These are phyloP conservation scores for Wilcoxina mikolae DNA, from an alignment of 495 filamentous ascomycete species.

Conservation along the genomic window DNA sequence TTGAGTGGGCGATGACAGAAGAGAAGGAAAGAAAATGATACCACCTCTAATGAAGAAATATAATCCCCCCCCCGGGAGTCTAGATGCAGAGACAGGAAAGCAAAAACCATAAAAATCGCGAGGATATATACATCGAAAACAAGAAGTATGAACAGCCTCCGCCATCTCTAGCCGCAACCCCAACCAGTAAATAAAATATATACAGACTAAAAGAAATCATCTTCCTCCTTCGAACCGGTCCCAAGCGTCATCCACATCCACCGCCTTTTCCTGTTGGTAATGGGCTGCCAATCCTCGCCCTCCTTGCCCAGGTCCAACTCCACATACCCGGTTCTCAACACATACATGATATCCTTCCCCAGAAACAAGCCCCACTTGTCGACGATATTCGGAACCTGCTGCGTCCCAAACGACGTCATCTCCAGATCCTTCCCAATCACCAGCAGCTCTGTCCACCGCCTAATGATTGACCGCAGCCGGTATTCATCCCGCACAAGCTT, in stretches of 20 bases:
- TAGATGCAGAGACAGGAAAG: no score
- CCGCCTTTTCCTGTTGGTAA: constrained; percentile 16
- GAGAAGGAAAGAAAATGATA: no score
- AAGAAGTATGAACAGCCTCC: not conserved
- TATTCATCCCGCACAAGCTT: constrained; percentile 6
- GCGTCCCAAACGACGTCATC: constrained; percentile 14
- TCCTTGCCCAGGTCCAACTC: constrained; percentile 14
- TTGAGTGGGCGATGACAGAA: no score
- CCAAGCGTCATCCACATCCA: constrained; percentile 17
- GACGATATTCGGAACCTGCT: constrained; percentile 22
- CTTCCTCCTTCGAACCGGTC: constrained; percentile 18
- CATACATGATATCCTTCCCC: constrained; percentile 18
- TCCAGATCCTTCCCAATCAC: constrained; percentile 16
- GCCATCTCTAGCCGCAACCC: not conserved
- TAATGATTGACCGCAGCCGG: constrained; percentile 19
- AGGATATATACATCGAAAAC: constrained; percentile 2
- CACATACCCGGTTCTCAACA: constrained; percentile 20
- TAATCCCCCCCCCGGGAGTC: no score
- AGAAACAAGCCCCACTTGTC: constrained; percentile 27
- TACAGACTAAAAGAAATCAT: constrained; percentile 13
- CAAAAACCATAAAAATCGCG: not conserved
- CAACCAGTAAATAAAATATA: not conserved
- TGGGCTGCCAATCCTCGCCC: constrained; percentile 8
- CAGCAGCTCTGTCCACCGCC: constrained; percentile 23
- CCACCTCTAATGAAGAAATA: no score